Evolutionary conservation across 1,139 yeast species (phyloP).

Genomic region (Kazachstania sp.): DNA sequence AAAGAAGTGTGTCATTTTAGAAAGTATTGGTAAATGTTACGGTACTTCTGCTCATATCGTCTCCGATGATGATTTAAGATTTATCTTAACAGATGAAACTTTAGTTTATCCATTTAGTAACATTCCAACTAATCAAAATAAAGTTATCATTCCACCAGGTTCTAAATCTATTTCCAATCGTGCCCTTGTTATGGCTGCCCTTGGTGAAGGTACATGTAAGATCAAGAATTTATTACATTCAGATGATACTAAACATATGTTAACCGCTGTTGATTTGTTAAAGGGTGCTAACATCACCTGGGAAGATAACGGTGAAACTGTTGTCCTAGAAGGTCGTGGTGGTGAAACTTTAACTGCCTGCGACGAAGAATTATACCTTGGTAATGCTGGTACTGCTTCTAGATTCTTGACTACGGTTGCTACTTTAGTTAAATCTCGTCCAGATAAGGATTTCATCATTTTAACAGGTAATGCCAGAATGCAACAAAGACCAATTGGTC

Average conservation of each 20-base stretch:
- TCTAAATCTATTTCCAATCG: constrained; percentile 95
- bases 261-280: constrained; percentile 70
- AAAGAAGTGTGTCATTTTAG: constrained; percentile 78
- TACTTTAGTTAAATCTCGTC: constrained; percentile 54
- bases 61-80: constrained; percentile 67
- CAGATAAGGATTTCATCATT: constrained; percentile 40
- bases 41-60: constrained; percentile 85
- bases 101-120: constrained; percentile 49
- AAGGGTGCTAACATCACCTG: constrained; percentile 73
- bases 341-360: constrained; percentile 58
- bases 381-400: constrained; percentile 98
- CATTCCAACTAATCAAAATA: constrained; percentile 36
- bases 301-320: constrained; percentile 83
- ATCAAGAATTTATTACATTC: constrained; percentile 83
- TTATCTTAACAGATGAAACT: constrained; percentile 78
- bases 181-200: constrained; percentile 85
- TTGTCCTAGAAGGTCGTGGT: constrained; percentile 81
- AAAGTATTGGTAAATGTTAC: constrained; percentile 78
- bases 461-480: constrained; percentile 93
- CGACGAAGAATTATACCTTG: constrained; percentile 64
- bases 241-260: constrained; percentile 94
- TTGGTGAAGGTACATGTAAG: constrained; percentile 76
- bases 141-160: constrained; percentile 76
- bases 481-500: constrained; percentile 98
- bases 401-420: constrained; percentile 90